Evolutionary conservation across 2,329 filamentous ascomycete genomes (phyloP), one percentile per base, ranked within the genome.

Genomic region (Intubia oerlemansii): DNA sequence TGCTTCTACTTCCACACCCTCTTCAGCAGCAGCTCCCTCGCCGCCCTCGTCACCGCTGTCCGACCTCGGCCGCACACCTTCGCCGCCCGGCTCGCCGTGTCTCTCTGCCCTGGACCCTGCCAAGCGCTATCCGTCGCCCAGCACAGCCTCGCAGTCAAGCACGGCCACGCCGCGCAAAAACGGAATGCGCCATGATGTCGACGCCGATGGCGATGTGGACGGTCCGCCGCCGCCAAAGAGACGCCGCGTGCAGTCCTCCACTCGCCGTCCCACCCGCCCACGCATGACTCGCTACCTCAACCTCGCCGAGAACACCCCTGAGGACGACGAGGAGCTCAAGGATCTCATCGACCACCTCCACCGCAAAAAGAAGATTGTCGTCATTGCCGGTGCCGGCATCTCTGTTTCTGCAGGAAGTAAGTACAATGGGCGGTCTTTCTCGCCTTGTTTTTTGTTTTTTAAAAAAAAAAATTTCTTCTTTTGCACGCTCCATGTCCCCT

Each of bases 341-440:
- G n/a, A n/a, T n/a, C n/a, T n/a, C n/a, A n/a, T n/a, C n/a, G n/a
- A n/a, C n/a, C n/a, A n/a, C n/a, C n/a, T n/a, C n/a, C n/a, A n/a
- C n/a, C n/a, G 78, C 45, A 88, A 88, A 58, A 79, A 84, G 54
- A 93, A 92, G 56, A 91, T 98, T 46, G 81, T 98, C 19, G 80
- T 95, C 29, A 78, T 98, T 47, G 88, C 85, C 26, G 88, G 88
- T 33, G 88, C 88, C 38, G 88, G 88, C 36, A 98, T 98, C 42
- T 95, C 88, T 22, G 88, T 93, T 29, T 85, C 85, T 30, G 85
- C 88, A 40, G 88, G 88, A 37, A 90, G 72, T 78, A 62, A 67
- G 41, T 29, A 13, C 5, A n/a, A n/a, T n/a, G n/a, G n/a, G n/a
- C n/a, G n/a, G n/a, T n/a, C n/a, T n/a, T n/a, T n/a, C n/a, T n/a